These are phyloP conservation scores for Mortierella sp. DNA, from an alignment of 371 early-diverging fungal species.

Conservation along the genomic window DNA sequence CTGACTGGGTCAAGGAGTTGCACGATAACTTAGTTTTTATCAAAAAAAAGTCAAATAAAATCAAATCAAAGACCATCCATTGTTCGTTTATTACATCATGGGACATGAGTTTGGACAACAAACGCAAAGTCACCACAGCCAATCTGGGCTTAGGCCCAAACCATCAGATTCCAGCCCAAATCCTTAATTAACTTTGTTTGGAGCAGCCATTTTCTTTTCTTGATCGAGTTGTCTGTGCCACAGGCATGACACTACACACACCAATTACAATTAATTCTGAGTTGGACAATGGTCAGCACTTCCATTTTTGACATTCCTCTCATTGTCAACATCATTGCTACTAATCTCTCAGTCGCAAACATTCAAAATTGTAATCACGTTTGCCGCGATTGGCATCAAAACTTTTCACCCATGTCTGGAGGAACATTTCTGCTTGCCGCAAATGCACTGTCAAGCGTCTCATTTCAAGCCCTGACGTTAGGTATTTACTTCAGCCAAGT, in stretches of 20 bases:
- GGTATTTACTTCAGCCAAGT: not conserved
- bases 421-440: not conserved
- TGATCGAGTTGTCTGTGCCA: too few species aligned
- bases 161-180: too few species aligned
- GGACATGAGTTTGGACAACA: too few species aligned
- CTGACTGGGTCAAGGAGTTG: not conserved
- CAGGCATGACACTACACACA: too few species aligned
- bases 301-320: conserved; percentile 8
- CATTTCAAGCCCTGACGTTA: not conserved
- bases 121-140: too few species aligned
- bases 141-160: too few species aligned
- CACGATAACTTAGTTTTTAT: not conserved
- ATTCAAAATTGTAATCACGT: conserved; percentile 5
- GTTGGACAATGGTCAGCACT: not conserved
- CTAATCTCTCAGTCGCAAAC: not conserved
- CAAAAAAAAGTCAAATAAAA: not conserved
- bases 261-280: too few species aligned
- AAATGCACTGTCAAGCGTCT: not conserved
- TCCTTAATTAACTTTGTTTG: too few species aligned
- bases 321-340: conserved; percentile 4
- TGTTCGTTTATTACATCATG: too few species aligned
- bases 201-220: too few species aligned
- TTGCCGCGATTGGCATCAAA: not conserved
- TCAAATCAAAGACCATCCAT: not conserved
- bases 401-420: conserved; percentile 3